Evolutionary conservation across 805 yeast species (phyloP), one percentile per base, ranked within the genome.

Genomic region (Starmerella stellata): DNA sequence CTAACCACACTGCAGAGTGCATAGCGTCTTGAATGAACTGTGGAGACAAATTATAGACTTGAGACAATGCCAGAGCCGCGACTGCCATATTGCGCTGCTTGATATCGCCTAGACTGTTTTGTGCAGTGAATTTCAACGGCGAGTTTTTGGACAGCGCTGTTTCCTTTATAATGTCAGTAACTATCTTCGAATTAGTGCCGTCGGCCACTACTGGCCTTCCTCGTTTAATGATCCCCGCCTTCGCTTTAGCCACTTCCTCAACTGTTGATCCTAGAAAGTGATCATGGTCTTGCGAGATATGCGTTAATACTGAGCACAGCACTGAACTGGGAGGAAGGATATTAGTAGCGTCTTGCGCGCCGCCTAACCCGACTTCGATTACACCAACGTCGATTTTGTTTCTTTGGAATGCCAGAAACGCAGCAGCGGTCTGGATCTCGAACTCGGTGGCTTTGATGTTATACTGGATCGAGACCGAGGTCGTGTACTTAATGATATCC

Each of bases 361-460:
- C 98, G 2, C 98, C 98, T 5, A 90, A 61, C 0, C 98, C 98
- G 3, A 83, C 95, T 56, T 87, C 98, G n/a, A 87, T 58, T 1
- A 87, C 72, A 0, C 93, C 95, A 39, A 78, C 59, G 19, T 76
- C 74, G 4, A 83, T 77, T 1, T 65, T 56, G 32, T 64, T 63
- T 9, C 66, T 51, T 29, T 65, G 64, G 55, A 90, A 90, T 19
- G 81, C 69, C 48, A 76, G 70, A 49, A 82, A 73, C 1, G 95
- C 96, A 0, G 78, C 72, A 18, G 83, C 87, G 0, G 96, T 81
- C 35, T 82, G 61, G 4, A 79, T 50, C 54, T 87, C 98, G 56
- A 87, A 87, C 54, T 82, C 93, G 0, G 95, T 77, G 37, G 94
- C 85, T 5, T 73, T 72, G 17, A 81, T 58, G 1, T 52, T 44